A percentile compares a stretch with the other conserved stretches of the same genome.
These are phyloP conservation scores for Flaveria robusta DNA, from an alignment of 129 eudicot species.

Conservation along the genomic window DNA sequence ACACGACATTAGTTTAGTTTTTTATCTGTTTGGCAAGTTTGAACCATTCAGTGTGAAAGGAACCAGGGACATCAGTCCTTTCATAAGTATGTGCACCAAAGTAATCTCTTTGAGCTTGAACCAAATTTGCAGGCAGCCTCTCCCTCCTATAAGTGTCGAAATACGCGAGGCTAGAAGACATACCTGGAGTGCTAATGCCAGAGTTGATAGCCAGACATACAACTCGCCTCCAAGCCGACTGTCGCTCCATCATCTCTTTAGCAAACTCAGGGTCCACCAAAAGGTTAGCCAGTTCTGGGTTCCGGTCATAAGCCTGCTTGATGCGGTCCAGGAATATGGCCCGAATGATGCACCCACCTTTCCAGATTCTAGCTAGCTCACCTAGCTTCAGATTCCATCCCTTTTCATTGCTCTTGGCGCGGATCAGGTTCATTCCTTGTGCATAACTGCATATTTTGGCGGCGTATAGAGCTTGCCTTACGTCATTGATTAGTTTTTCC, in stretches of 20 bases:
- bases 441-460: constrained; percentile 54
- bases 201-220: constrained; percentile 55
- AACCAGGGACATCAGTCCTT: constrained; percentile 52
- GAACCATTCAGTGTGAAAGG: constrained; percentile 64
- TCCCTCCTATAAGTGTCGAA: constrained; percentile 61
- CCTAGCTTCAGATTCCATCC: constrained; percentile 55
- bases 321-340: constrained; percentile 55
- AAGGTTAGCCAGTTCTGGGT: constrained; percentile 47
- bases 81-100: constrained; percentile 65
- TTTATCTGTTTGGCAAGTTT: constrained; percentile 50
- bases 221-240: constrained; percentile 64
- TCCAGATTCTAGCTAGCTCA: constrained; percentile 56
- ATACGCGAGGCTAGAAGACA: constrained; percentile 64
- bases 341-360: constrained; percentile 55
- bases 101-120: constrained; percentile 65
- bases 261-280: constrained; percentile 56
- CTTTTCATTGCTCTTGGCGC: constrained; percentile 51
- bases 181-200: constrained; percentile 64
- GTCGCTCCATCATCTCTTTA: constrained; percentile 53
- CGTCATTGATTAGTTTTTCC: constrained; percentile 41
- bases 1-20: not conserved
- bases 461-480: constrained; percentile 46
- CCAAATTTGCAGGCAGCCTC: constrained; percentile 64
- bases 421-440: constrained; percentile 55
- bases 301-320: constrained; percentile 50